Conservation (phyloP, 495 filamentous ascomycete genomes). For the Penicillium pulvis region DNA sequence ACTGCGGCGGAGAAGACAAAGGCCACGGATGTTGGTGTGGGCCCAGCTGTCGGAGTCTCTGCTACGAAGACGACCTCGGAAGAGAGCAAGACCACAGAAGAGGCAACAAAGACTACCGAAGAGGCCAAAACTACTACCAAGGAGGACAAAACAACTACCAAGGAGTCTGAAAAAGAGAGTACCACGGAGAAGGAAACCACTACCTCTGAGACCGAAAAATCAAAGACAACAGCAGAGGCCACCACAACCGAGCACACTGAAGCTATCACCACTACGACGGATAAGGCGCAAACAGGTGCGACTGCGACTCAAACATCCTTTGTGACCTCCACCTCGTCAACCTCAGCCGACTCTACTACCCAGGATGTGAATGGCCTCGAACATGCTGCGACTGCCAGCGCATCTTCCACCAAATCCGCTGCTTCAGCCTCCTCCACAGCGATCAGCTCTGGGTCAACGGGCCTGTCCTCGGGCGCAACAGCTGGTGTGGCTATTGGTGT, state of each 20-base stretch:
- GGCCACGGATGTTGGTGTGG: conserved; percentile 19
- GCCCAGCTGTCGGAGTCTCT: conserved; percentile 21
- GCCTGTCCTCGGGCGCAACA: conserved; percentile 58
- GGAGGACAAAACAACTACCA: not conserved
- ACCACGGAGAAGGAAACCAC: not conserved
- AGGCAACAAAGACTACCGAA: conserved; percentile 6
- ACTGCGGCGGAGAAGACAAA: conserved; percentile 10
- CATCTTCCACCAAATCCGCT: conserved; percentile 17
- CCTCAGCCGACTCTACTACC: conserved; percentile 14
- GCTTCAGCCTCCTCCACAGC: conserved; percentile 22
- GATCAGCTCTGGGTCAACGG: conserved; percentile 10
- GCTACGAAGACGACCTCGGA: conserved; percentile 15
- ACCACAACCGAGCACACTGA: conserved; percentile 13
- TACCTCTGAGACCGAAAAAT: conserved; percentile 8
- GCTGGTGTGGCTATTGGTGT: conserved; percentile 85
- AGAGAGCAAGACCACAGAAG: conserved; percentile 9
- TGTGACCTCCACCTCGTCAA: conserved; percentile 24
- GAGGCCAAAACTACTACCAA: conserved; percentile 6
- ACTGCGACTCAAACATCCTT: conserved; percentile 14
- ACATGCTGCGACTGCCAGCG: conserved; percentile 16
- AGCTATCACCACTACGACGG: conserved; percentile 10
- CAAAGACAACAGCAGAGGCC: conserved; percentile 13
- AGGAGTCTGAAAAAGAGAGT: not conserved
- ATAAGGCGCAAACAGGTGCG: conserved; percentile 6
- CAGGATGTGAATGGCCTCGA: conserved; percentile 17